A percentile compares a stretch with the other conserved stretches of the same genome.
phyloP scores from a whole-genome alignment of 83 land plant genomes.

The Thuja plicata region DNA sequence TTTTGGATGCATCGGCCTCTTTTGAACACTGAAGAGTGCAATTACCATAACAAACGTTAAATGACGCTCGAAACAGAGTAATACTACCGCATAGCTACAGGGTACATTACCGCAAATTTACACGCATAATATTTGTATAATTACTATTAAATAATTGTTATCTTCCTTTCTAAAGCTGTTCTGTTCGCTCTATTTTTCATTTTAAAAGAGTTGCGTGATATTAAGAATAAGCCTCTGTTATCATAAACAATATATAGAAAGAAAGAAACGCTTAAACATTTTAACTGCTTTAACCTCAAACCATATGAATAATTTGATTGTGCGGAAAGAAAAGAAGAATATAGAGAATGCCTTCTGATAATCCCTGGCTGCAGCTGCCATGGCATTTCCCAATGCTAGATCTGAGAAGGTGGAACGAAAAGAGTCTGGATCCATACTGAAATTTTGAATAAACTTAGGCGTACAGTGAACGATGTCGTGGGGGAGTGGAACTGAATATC shows the following conservation, averaged over 20 bases:
- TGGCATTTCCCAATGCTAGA: constrained; percentile 78
- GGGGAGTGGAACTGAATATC: background rate
- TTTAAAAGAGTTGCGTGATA: background rate
- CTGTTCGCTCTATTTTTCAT: background rate
- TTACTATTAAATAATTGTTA: no score
- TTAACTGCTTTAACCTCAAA: background rate
- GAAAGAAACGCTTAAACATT: no score
- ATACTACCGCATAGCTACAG: background rate
- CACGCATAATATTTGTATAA: no score
- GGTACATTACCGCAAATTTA: background rate
- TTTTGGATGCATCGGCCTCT: background rate
- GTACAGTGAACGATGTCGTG: background rate
- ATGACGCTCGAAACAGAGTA: background rate
- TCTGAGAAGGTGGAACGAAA: constrained; percentile 71
- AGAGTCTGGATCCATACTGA: constrained; percentile 74
- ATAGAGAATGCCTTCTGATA: constrained; percentile 68
- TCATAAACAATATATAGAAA: background rate
- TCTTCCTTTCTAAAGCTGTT: background rate
- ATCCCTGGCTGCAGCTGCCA: constrained; percentile 94
- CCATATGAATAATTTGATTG: background rate
- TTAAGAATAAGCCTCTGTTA: background rate
- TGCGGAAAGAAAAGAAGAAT: background rate
- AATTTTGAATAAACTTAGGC: background rate
- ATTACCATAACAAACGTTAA: background rate
- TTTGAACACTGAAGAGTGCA: background rate